A percentile compares a stretch with the other conserved stretches of the same genome.
Conservation (phyloP, 495 filamentous ascomycete species). For the Penicillium flavigenum region DNA sequence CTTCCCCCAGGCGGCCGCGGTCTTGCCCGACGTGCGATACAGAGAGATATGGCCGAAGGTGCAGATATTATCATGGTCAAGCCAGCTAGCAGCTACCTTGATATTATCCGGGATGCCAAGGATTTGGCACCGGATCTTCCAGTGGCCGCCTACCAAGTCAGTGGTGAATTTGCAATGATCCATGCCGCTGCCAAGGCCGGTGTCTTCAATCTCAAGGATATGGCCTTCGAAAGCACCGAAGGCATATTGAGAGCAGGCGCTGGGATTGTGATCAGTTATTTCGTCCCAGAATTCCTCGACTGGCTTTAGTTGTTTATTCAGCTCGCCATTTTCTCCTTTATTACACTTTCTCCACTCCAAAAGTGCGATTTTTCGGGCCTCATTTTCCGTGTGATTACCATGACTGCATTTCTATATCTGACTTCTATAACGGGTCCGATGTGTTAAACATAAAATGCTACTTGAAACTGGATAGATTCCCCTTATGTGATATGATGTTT, state of each 20-base stretch:
- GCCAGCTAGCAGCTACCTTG: conserved; percentile 87
- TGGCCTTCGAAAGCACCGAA: conserved; percentile 92
- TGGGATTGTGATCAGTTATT: conserved; percentile 89
- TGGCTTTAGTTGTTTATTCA: conserved; percentile 55
- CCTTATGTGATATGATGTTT: conserved; percentile 11
- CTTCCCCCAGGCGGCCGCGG: conserved; percentile 88
- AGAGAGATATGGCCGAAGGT: conserved; percentile 85
- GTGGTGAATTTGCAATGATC: conserved; percentile 97
- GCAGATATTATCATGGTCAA: conserved; percentile 99
- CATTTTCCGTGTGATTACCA: not conserved
- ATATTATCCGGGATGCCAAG: conserved; percentile 95
- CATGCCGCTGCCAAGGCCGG: conserved; percentile 93
- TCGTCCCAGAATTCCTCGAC: conserved; percentile 88
- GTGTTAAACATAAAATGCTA: not conserved
- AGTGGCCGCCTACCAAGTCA: conserved; percentile 93
- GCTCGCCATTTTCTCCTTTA: not conserved
- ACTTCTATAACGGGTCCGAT: not conserved
- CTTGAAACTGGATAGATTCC: conserved; percentile 9
- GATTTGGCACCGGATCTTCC: conserved; percentile 87
- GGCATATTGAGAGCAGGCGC: conserved; percentile 92
- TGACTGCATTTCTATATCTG: not conserved
- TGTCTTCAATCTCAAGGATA: conserved; percentile 93
- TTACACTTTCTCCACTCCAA: not conserved
- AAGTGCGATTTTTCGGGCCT: conserved; percentile 2
- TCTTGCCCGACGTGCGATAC: conserved; percentile 88